Conservation (phyloP, 805 yeast genomes). For the Candida mattraensis region DNA sequence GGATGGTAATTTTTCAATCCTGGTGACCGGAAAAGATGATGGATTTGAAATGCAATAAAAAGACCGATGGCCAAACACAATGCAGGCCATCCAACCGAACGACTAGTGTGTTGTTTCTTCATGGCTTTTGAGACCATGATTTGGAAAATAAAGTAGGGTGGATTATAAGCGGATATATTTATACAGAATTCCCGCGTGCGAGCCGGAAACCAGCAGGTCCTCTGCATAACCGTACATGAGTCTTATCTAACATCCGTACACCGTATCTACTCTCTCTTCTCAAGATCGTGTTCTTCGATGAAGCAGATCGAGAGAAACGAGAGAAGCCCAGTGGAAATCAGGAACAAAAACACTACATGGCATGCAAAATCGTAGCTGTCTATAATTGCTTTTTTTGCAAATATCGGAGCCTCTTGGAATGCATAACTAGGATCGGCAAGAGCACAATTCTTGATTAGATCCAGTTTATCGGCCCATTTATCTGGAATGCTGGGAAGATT, state of each 20-base stretch:
- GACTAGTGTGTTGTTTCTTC: too few species aligned
- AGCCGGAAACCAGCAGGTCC: too few species aligned
- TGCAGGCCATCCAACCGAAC: too few species aligned
- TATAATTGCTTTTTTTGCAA: conserved; percentile 44
- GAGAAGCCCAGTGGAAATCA: conserved; percentile 19
- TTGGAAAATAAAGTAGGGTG: too few species aligned
- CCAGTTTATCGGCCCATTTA: conserved; percentile 9
- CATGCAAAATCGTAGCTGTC: conserved; percentile 51
- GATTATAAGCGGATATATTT: too few species aligned
- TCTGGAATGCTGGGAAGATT: conserved; percentile 15
- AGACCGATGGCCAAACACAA: too few species aligned
- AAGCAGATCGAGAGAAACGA: conserved; percentile 10
- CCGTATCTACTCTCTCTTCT: too few species aligned
- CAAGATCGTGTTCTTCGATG: conserved; percentile 14
- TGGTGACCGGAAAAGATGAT: conserved; percentile 1
- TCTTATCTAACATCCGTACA: too few species aligned
- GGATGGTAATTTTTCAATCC: conserved; percentile 1
- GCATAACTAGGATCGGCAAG: conserved; percentile 26
- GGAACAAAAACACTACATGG: conserved; percentile 50
- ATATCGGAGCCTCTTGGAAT: conserved; percentile 45
- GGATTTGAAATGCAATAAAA: too few species aligned
- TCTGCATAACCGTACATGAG: too few species aligned
- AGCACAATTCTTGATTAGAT: conserved; percentile 13
- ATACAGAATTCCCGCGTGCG: too few species aligned
- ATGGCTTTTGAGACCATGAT: too few species aligned